Conservation (phyloP, 257 asterid genomes). For the Gentiana macrophylla region DNA sequence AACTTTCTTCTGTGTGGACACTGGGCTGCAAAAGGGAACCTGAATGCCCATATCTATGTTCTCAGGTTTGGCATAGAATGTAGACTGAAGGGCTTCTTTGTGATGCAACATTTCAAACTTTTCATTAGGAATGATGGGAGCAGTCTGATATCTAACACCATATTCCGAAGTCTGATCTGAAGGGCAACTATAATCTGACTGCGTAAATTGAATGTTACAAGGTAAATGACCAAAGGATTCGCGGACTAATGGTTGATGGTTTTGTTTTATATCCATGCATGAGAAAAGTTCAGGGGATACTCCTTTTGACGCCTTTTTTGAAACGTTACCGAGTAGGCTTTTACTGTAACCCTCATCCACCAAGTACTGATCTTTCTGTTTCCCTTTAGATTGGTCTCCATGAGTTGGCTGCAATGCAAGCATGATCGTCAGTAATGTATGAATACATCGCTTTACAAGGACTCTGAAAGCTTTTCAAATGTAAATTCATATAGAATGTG, state of each 20-base stretch:
- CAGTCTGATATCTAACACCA: constrained; percentile 22
- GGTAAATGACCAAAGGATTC: constrained; percentile 35
- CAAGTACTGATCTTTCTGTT: constrained; percentile 26
- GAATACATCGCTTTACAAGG: not conserved
- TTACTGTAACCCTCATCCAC: constrained; percentile 13
- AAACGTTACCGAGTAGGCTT: constrained; percentile 25
- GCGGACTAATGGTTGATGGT: constrained; percentile 17
- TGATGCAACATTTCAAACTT: constrained; percentile 21
- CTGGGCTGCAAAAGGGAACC: constrained; percentile 25
- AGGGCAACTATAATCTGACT: constrained; percentile 31
- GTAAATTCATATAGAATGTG: not conserved
- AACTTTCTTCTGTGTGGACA: constrained; percentile 18
- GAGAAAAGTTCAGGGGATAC: constrained; percentile 25
- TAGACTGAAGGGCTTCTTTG: constrained; percentile 15
- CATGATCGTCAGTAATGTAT: constrained; percentile 36
- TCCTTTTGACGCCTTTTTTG: constrained; percentile 26
- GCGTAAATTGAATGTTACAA: constrained; percentile 24
- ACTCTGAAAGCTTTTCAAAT: too few species aligned
- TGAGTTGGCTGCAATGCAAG: constrained; percentile 36
- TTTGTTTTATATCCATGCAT: constrained; percentile 25
- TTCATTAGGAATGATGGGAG: constrained; percentile 23
- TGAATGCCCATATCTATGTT: constrained; percentile 17
- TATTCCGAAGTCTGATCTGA: constrained; percentile 30
- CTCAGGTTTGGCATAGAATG: constrained; percentile 9
- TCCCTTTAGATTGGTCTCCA: constrained; percentile 27